Evolutionary conservation across 495 filamentous ascomycete species (phyloP), one percentile per base, ranked within the genome.

Genomic region (Annulohypoxylon bovei): DNA sequence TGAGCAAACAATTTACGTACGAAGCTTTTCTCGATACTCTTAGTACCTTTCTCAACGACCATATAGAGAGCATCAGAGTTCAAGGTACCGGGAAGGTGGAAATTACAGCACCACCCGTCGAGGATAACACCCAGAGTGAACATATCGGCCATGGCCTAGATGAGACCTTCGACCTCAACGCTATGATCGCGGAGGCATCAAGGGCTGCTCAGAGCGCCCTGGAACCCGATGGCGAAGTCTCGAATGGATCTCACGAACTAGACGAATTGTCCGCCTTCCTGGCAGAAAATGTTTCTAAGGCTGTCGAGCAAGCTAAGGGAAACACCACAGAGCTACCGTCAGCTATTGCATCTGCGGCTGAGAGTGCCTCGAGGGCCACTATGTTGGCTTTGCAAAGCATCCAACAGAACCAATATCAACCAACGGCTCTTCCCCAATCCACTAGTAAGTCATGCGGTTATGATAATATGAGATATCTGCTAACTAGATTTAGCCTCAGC

Each of bases 1-100:
- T 97, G 25, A 88, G 87, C 1, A 89, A 91, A 64, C 91, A 92
- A 72, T 96, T 92, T 72, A 87, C 91, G n/a, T 90, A 91, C 84
- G 88, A 90, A 39, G 90, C 92, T 30, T 94, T 97, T 64, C 81
- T 95, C 9, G 85, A 89, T 28, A 88, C 89, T 59, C 81, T 97
- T 4, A 91, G 89, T 73, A 83, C 79, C 16, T 94, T 93, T 77
- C 84, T 97, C 46, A 90, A 88, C 59, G 89, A 92, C 67, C 91
- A 93, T 61, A 88, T 93, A 60, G 87, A 89, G 62, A 77, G 81
- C 3, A 89, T 93, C 40, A 88, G 88, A 59, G 81, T 73, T 6
- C 83, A 83, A 67, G 82, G 82, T 18, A 78, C 80, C 18, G 77
- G 77, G 33, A 81, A 72, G 39, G 78, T 81, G 20, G 82, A 82